A percentile compares a stretch with the other conserved stretches of the same genome.
These are phyloP conservation scores for Gyrodon lividus DNA, from an alignment of 768 basidiomycete species.

Conservation along the genomic window DNA sequence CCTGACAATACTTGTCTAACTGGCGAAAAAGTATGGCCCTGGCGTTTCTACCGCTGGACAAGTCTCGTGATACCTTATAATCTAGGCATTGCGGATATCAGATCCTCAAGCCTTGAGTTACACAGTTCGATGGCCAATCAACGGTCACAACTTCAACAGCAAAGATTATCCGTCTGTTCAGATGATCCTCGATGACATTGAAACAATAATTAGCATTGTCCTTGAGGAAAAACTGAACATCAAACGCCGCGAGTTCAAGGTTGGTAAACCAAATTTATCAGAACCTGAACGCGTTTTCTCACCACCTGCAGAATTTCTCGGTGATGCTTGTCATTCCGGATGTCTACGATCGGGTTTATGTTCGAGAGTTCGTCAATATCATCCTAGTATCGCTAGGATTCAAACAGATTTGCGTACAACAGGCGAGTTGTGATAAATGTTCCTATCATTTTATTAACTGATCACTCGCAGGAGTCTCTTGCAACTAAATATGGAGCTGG, in stretches of 20 bases:
- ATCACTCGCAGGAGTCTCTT: slow-evolving; percentile 68
- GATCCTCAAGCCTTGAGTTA: slow-evolving; percentile 70
- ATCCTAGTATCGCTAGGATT: slow-evolving; percentile 83
- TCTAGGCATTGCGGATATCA: slow-evolving; percentile 66
- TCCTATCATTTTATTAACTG: neutral
- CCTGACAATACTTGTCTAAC: slow-evolving; percentile 51
- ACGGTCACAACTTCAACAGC: slow-evolving; percentile 79
- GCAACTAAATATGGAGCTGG: slow-evolving; percentile 96
- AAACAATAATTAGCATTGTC: slow-evolving; percentile 59
- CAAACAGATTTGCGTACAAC: slow-evolving; percentile 89
- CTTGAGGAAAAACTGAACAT: slow-evolving; percentile 65
- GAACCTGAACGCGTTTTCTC: neutral
- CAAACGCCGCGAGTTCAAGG: slow-evolving; percentile 55
- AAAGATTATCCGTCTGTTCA: slow-evolving; percentile 72
- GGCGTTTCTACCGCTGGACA: neutral
- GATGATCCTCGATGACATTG: slow-evolving; percentile 74
- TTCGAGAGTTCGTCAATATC: slow-evolving; percentile 73
- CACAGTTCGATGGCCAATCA: slow-evolving; percentile 78
- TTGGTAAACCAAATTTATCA: slow-evolving; percentile 28
- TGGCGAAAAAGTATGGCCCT: slow-evolving; percentile 61
- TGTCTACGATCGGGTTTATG: slow-evolving; percentile 81
- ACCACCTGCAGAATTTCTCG: slow-evolving; percentile 66
- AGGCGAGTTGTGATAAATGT: slow-evolving; percentile 44
- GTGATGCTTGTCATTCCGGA: slow-evolving; percentile 90
- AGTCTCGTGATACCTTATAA: slow-evolving; percentile 8